These are phyloP conservation scores for Tetramitus jugosus DNA, from an alignment of 208 protist species.

Conservation along the genomic window DNA sequence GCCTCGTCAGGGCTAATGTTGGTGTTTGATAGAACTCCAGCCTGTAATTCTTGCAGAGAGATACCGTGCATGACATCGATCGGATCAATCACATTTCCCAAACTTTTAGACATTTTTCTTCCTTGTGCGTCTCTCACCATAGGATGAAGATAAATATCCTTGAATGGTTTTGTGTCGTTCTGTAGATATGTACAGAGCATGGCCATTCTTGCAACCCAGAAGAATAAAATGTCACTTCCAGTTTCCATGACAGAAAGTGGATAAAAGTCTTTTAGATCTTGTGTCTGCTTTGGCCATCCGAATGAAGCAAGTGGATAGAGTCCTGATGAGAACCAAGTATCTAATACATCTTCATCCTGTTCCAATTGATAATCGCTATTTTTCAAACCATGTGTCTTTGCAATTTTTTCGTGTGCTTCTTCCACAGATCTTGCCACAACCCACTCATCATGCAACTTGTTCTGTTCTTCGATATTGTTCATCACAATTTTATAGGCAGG, in stretches of 20 bases:
- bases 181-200: constrained; percentile 95
- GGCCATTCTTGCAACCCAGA: constrained; percentile 99
- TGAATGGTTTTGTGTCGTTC: constrained; percentile 91
- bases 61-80: constrained; percentile 96
- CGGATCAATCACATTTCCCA: constrained; percentile 99
- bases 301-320: constrained; percentile 97
- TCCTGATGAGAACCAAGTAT: constrained; percentile 99
- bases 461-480: constrained; percentile 36
- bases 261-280: constrained; percentile 90
- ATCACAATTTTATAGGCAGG: constrained; percentile 88
- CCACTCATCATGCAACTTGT: constrained; percentile 59
- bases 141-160: constrained; percentile 89
- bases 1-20: constrained; percentile 87
- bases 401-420: constrained; percentile 79
- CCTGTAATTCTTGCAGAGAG: constrained; percentile 77
- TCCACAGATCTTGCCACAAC: constrained; percentile 76
- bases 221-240: constrained; percentile 99
- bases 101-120: constrained; percentile 99
- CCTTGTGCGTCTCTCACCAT: constrained; percentile 99
- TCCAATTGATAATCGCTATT: constrained; percentile 47
- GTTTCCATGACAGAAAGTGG: constrained; percentile 96
- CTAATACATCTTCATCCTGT: constrained; percentile 98
- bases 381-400: constrained; percentile 31
- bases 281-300: constrained; percentile 82
- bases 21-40: constrained; percentile 77